phyloP scores from a whole-genome alignment of 2,329 filamentous ascomycete species.

The Trichocomaceae sp. region DNA sequence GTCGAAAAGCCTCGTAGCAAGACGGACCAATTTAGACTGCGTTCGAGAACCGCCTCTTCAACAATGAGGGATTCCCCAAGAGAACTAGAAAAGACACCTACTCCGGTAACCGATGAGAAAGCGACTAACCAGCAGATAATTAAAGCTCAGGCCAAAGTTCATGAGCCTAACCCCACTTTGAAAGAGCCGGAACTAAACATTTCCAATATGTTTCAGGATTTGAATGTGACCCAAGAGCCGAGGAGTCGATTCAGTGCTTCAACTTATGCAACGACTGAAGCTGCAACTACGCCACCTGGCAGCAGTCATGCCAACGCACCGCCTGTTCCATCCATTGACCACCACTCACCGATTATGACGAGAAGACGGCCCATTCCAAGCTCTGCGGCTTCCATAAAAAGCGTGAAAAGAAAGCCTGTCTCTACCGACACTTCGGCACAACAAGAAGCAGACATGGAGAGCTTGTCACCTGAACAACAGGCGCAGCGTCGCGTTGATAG shows the following conservation, averaged over 20 bases:
- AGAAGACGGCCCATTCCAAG: constrained; percentile 35
- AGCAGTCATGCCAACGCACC: constrained; percentile 26
- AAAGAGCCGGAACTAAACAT: constrained; percentile 15
- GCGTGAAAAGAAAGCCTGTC: constrained; percentile 37
- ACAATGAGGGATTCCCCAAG: not conserved
- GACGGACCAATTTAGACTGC: constrained; percentile 5
- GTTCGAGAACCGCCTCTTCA: constrained; percentile 1
- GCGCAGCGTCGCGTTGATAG: constrained; percentile 59
- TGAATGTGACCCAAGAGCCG: constrained; percentile 47
- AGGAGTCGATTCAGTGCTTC: constrained; percentile 53
- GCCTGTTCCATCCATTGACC: constrained; percentile 24
- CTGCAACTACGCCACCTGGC: constrained; percentile 12
- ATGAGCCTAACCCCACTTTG: not conserved
- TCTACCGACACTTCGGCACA: constrained; percentile 25
- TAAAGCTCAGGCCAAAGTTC: not conserved
- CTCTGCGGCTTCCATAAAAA: constrained; percentile 26
- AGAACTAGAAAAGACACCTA: not conserved
- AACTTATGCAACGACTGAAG: constrained; percentile 10
- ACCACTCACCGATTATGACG: constrained; percentile 32
- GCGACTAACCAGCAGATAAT: not conserved
- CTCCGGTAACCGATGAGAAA: not conserved
- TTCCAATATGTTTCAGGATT: constrained; percentile 26
- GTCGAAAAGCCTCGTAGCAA: constrained; percentile 10
- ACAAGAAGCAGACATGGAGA: constrained; percentile 7
- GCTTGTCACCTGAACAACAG: constrained; percentile 48